Conservation (phyloP, 345 rosid species). For the Acer campestre region DNA sequence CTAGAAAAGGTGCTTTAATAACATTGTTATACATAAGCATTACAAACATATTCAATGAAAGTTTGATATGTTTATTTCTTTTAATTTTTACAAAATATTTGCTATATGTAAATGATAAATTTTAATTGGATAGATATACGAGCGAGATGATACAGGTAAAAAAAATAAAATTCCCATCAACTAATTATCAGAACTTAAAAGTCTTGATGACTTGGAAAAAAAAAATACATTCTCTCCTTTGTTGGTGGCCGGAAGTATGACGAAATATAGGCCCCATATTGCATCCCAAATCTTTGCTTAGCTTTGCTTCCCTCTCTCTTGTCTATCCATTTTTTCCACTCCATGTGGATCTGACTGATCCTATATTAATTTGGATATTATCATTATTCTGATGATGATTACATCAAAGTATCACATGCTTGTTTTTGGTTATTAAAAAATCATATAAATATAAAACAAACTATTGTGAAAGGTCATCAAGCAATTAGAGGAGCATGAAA, state of each 20-base stretch:
- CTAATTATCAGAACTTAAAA: background rate
- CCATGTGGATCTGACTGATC: background rate
- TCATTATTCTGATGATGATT: background rate
- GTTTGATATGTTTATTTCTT: no score
- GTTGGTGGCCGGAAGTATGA: conserved; percentile 20
- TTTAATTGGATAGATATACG: no score
- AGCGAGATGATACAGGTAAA: no score
- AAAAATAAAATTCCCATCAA: background rate
- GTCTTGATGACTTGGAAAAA: background rate
- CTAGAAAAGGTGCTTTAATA: no score
- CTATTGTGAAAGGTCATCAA: background rate
- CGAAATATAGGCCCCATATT: conserved; percentile 5
- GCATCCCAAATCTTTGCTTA: background rate
- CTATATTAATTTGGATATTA: background rate
- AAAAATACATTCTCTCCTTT: background rate
- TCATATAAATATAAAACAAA: background rate
- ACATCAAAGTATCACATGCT: background rate
- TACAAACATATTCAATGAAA: no score
- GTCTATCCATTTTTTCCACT: background rate
- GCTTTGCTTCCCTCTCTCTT: background rate
- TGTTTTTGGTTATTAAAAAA: background rate
- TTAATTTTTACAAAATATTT: no score
- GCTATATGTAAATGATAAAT: no score
- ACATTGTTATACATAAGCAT: no score
- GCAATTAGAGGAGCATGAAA: conserved; percentile 7